Evolutionary conservation across 2,329 filamentous ascomycete genomes (phyloP), one percentile per base, ranked within the genome.

Genomic region (Boeremia lycopersici): DNA sequence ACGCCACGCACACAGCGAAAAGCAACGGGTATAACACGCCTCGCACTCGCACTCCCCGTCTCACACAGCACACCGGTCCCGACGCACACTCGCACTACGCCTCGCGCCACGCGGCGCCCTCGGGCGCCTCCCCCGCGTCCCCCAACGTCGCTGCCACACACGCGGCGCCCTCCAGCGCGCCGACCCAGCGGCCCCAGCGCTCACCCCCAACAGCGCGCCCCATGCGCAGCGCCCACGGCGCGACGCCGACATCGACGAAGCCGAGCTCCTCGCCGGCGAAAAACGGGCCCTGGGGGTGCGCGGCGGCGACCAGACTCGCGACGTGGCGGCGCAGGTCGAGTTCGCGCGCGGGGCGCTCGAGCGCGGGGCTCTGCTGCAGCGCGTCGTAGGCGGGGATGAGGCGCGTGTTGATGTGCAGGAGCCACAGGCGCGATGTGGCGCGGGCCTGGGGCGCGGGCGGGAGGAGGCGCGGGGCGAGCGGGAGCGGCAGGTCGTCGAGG

Each of bases 351-450:
- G 82, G 72, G 64, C 89, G 88, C 57, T 85, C 83, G 12, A 5
- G 5, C 19, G 19, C 3, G 3, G 19, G 19, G 5, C 19, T 3
- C 73, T 88, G 86, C 0, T 95, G 80, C 15, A 92, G 81, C 30
- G 83, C 82, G 74, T 91, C 93, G 78, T 96, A 96, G 10, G 80
- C 77, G 0, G 91, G 89, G 1, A 96, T 84, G 49, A 96, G 86
- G 60, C 87, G 82, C 29, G 87, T 83, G 70, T 95, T 92, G 69
- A 91, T 86, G 78, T 95, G 90, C 62, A 93, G 89, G 25, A 86
- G 82, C 91, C 91, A 96, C 9, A 95, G 76, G 38, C 91, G 85
- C 54, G 86, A 91, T 51, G 89, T 85, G 2, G 92, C 91, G 62
- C 87, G 86, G 12, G 86, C 74, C 65, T 88, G 86, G 1, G 89